Percentiles rank a stretch among this genome's conserved stretches.
Evolutionary conservation across 2,329 filamentous ascomycete genomes (phyloP).

Genomic region (Sclerotinia nivalis): DNA sequence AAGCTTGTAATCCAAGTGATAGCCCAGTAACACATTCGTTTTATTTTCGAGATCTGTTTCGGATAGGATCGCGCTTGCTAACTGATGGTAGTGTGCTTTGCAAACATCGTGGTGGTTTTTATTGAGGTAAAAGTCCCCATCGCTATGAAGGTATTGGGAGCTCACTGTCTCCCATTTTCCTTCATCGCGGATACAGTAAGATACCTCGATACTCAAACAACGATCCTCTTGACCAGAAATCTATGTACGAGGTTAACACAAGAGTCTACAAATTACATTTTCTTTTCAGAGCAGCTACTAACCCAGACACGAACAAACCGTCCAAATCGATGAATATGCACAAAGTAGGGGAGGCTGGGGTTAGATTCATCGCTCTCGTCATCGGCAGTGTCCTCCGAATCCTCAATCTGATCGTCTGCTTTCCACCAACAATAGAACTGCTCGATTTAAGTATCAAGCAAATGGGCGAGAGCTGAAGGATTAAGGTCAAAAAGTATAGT

Average conservation of each 20-base stretch:
- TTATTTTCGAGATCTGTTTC: background rate
- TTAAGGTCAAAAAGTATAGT: background rate
- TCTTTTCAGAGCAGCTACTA: background rate
- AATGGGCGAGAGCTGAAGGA: background rate
- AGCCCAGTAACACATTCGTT: background rate
- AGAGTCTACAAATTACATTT: background rate
- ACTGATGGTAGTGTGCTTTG: background rate
- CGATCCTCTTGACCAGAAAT: background rate
- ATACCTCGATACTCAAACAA: background rate
- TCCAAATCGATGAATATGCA: background rate
- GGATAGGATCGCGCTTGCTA: background rate
- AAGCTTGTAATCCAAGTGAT: background rate
- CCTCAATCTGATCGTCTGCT: background rate
- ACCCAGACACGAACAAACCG: background rate
- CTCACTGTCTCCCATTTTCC: background rate
- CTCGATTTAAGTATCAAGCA: background rate
- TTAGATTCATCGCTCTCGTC: background rate
- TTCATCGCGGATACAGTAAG: background rate
- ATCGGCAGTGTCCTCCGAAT: background rate
- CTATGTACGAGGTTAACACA: background rate
- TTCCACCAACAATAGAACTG: background rate
- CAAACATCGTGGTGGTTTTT: background rate
- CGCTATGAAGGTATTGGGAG: background rate
- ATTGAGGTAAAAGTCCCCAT: background rate
- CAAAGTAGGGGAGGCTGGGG: background rate